A percentile compares a stretch with the other conserved stretches of the same genome.
Evolutionary conservation across 2,329 filamentous ascomycete genomes (phyloP).

Genomic region (Akanthomyces uredinophilus): DNA sequence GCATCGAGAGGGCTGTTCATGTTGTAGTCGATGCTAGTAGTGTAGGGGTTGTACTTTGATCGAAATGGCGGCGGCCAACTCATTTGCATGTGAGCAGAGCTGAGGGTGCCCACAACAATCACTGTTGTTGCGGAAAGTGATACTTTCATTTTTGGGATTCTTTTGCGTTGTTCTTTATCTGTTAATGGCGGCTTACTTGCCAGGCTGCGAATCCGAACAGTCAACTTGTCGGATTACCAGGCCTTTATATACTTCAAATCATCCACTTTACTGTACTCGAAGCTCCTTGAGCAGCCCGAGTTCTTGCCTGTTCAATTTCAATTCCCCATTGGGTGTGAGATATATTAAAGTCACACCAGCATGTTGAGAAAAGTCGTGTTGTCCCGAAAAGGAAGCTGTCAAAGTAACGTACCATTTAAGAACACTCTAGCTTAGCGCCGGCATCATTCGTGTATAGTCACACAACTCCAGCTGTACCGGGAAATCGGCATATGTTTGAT

Average conservation of each 20-base stretch:
- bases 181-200: background rate
- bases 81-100: constrained; percentile 48
- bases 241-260: background rate
- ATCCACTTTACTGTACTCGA: too few relatives aligned
- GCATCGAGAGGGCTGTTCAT: constrained; percentile 62
- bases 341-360: background rate
- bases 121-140: background rate
- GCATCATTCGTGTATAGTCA: too few relatives aligned
- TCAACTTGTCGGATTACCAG: background rate
- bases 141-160: background rate
- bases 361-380: background rate
- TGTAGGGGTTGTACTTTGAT: constrained; percentile 47
- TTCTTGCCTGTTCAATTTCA: background rate
- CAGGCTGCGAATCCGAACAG: background rate
- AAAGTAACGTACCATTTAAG: background rate
- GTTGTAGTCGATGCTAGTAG: constrained; percentile 58
- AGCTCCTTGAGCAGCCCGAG: background rate
- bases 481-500: too few relatives aligned
- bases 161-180: background rate
- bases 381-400: background rate
- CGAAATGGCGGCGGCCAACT: constrained; percentile 46
- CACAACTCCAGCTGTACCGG: too few relatives aligned
- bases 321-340: background rate
- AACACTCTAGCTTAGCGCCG: background rate
- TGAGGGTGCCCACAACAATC: background rate